These are phyloP conservation scores for Drechmeria coniospora DNA, from an alignment of 2,329 filamentous ascomycete genomes.

Conservation along the genomic window DNA sequence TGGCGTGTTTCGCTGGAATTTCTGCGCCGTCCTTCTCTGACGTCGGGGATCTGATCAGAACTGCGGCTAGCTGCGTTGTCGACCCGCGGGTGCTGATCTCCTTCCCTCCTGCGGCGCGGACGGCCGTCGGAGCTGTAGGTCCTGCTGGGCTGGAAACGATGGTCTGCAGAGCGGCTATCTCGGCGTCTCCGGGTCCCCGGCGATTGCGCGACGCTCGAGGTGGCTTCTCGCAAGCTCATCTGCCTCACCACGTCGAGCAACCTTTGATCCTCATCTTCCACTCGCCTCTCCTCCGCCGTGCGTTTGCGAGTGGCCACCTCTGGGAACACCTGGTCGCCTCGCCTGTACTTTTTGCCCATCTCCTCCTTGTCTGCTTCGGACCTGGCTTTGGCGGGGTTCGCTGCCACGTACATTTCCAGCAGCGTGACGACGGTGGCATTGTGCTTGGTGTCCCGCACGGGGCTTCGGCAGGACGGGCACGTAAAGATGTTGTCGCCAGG, in stretches of 20 bases:
- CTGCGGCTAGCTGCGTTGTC: conserved; percentile 12
- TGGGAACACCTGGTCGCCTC: conserved; percentile 68
- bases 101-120: conserved; percentile 11
- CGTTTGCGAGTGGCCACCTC: conserved; percentile 34
- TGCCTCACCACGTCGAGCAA: conserved; percentile 57
- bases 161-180: conserved; percentile 20
- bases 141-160: conserved; percentile 15
- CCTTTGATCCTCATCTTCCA: conserved; percentile 51
- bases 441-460: conserved; percentile 72
- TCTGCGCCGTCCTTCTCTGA: conserved; percentile 14
- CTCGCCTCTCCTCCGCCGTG: conserved; percentile 34
- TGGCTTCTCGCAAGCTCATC: conserved; percentile 56
- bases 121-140: conserved; percentile 15
- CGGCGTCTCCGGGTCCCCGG: conserved; percentile 14
- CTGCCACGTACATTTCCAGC: conserved; percentile 71
- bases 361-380: conserved; percentile 59
- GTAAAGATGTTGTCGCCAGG: conserved; percentile 48
- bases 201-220: conserved; percentile 26
- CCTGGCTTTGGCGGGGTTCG: conserved; percentile 63
- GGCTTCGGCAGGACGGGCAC: conserved; percentile 81
- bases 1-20: conserved; percentile 31
- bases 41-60: conserved; percentile 22
- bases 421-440: conserved; percentile 85
- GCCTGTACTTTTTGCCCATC: conserved; percentile 60
- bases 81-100: conserved; percentile 9